Evolutionary conservation across 192 early-diverging fungal species (phyloP).

Genomic region (Linnemannia exigua): DNA sequence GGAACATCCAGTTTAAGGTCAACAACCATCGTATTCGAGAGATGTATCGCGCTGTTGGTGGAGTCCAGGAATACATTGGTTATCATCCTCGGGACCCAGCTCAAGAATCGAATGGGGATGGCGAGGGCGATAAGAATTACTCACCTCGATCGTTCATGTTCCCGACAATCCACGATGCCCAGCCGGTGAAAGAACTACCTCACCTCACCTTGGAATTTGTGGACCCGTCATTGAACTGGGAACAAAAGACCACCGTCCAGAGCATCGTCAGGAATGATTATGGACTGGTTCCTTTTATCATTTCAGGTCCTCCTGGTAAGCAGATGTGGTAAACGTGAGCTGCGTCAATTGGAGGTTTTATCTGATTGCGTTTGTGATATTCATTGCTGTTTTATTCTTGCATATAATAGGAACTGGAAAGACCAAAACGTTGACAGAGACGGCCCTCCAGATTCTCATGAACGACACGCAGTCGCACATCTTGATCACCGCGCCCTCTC

Average conservation of each 20-base stretch:
- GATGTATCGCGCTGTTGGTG: conserved; percentile 51
- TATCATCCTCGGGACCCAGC: conserved; percentile 48
- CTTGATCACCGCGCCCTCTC: conserved; percentile 67
- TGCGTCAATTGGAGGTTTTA: neutral
- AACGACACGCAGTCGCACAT: conserved; percentile 57
- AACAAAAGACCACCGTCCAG: conserved; percentile 49
- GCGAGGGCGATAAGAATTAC: conserved; percentile 29
- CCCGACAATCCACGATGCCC: conserved; percentile 45
- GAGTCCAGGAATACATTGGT: conserved; percentile 52
- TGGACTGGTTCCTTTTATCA: conserved; percentile 48
- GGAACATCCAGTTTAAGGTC: conserved; percentile 54
- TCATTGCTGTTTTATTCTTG: no score
- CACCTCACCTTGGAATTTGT: conserved; percentile 45
- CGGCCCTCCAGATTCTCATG: conserved; percentile 60
- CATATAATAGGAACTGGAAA: conserved; percentile 66
- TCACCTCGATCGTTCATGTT: conserved; percentile 46
- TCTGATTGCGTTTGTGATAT: neutral
- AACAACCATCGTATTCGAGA: conserved; percentile 43
- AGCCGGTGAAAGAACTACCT: conserved; percentile 28
- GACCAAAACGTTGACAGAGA: conserved; percentile 68
- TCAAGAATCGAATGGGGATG: conserved; percentile 17
- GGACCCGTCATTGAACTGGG: conserved; percentile 48
- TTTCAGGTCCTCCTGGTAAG: conserved; percentile 53
- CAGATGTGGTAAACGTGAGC: neutral
- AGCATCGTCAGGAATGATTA: conserved; percentile 54